A percentile compares a stretch with the other conserved stretches of the same genome.
Evolutionary conservation across 164 flowering plant genomes (phyloP).

Genomic region (Aristolochia contorta): DNA sequence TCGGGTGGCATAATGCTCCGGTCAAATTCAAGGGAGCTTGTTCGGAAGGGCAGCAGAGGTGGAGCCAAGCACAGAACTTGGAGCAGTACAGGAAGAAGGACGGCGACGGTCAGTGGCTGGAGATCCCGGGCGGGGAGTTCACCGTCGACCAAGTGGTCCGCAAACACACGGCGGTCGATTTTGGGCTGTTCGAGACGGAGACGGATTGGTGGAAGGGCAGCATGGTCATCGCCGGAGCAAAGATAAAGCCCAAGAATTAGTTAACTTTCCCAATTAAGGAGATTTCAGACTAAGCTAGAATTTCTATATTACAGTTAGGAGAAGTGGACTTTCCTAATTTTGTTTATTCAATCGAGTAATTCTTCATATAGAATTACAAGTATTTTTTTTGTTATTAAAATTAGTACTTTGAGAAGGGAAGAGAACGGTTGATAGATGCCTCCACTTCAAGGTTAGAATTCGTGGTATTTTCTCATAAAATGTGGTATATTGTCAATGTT

Average conservation of each 20-base stretch:
- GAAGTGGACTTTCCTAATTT: too few species aligned
- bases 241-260: constrained; percentile 6
- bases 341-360: too few species aligned
- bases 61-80: not conserved
- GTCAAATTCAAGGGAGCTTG: constrained; percentile 6
- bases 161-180: not conserved
- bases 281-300: constrained; percentile 2
- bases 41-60: not conserved
- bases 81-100: constrained; percentile 8
- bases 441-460: too few species aligned
- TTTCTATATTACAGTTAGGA: too few species aligned
- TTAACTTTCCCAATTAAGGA: not conserved
- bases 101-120: constrained; percentile 8
- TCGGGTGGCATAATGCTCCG: constrained; percentile 24
- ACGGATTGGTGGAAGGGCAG: constrained; percentile 29
- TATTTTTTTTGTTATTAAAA: too few species aligned
- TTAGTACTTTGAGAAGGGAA: too few species aligned
- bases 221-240: constrained; percentile 13
- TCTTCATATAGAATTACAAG: too few species aligned
- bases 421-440: too few species aligned
- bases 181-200: constrained; percentile 24
- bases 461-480: too few species aligned
- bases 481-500: too few species aligned
- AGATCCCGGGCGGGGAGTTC: constrained; percentile 19
- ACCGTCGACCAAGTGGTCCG: not conserved